Evolutionary conservation across 345 rosid species (phyloP).

Genomic region (Limnanthes douglasii): DNA sequence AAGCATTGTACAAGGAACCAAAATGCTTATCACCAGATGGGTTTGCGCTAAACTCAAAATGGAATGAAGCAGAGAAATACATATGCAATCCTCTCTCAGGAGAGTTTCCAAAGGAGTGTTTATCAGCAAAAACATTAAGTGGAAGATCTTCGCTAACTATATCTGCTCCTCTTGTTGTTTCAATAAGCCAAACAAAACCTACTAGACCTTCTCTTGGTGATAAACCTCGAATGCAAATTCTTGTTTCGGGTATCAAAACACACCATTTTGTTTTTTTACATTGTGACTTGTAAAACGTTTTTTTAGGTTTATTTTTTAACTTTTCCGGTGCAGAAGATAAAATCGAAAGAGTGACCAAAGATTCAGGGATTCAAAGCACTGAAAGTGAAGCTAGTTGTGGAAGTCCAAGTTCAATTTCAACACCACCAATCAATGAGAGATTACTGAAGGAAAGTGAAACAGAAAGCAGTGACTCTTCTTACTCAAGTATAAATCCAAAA

Average conservation of each 20-base stretch:
- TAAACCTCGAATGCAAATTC: conserved; percentile 9
- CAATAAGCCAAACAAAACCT: conserved; percentile 20
- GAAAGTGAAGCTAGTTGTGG: conserved; percentile 34
- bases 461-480: conserved; percentile 35
- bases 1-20: conserved; percentile 30
- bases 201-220: background rate
- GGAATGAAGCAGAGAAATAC: conserved; percentile 97
- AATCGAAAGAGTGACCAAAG: conserved; percentile 34
- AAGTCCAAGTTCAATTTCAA: conserved; percentile 61
- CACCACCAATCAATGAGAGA: conserved; percentile 54
- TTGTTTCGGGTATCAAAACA: conserved; percentile 16
- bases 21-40: conserved; percentile 72
- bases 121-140: conserved; percentile 69
- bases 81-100: conserved; percentile 98
- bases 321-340: conserved; percentile 29
- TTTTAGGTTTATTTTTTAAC: background rate
- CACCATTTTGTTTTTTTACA: conserved; percentile 9
- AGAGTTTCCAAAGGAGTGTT: conserved; percentile 91
- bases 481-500: conserved; percentile 20
- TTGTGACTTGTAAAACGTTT: conserved; percentile 6
- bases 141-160: conserved; percentile 60
- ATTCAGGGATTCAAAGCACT: conserved; percentile 85
- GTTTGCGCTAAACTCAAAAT: conserved; percentile 73
- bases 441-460: conserved; percentile 26
- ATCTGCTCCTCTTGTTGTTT: conserved; percentile 73